Conservation (phyloP, 148 eudicot species). For the Spergularia marina region DNA sequence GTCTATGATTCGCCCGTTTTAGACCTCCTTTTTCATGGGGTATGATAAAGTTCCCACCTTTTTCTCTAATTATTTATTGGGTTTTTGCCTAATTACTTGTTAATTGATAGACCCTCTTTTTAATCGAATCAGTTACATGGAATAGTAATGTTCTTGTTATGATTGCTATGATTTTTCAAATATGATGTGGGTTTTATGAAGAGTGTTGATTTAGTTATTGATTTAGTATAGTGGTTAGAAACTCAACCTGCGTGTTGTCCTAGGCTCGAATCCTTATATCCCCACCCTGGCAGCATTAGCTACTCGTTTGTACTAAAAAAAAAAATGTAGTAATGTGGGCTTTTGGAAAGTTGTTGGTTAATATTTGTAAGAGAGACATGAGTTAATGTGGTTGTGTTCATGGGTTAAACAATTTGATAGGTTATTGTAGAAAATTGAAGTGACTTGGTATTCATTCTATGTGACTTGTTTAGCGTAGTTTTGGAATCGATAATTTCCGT, state of each 20-base stretch:
- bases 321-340: not conserved
- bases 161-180: not conserved
- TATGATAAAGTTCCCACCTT: constrained; percentile 6
- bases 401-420: not conserved
- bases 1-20: constrained; percentile 78
- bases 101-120: not conserved
- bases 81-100: not conserved
- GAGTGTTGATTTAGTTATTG: constrained; percentile 6
- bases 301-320: too few relatives aligned
- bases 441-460: not conserved
- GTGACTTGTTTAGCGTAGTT: not conserved
- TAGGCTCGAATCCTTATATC: too few relatives aligned
- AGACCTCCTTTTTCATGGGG: constrained; percentile 90
- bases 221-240: not conserved
- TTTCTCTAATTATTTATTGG: constrained; percentile 10
- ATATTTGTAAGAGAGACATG: not conserved
- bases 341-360: not conserved
- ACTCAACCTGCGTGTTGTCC: too few relatives aligned
- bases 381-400: not conserved
- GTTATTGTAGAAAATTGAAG: not conserved
- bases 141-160: too few relatives aligned
- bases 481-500: not conserved
- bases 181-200: constrained; percentile 1
- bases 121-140: not conserved
- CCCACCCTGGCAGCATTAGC: too few relatives aligned